Conservation (phyloP, 164 flowering plant species). For the Saururus chinensis region DNA sequence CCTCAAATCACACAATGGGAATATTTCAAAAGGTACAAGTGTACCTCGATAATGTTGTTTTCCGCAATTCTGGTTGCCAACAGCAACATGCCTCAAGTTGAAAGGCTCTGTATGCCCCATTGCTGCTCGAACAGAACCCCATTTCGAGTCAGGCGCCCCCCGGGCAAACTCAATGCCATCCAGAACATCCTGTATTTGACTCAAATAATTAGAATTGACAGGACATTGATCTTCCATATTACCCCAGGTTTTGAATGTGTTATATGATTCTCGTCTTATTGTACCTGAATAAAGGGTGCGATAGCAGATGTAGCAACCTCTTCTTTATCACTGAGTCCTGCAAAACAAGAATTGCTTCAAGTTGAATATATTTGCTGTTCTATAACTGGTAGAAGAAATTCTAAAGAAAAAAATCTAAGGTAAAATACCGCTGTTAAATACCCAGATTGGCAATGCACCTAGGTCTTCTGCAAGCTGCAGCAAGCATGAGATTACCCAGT, state of each 20-base stretch:
- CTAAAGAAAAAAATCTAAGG: background rate
- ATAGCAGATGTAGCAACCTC: constrained; percentile 56
- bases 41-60: constrained; percentile 62
- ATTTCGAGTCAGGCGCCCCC: constrained; percentile 55
- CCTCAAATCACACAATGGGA: background rate
- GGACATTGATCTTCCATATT: background rate
- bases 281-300: constrained; percentile 62
- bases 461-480: constrained; percentile 86
- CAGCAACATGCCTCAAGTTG: constrained; percentile 67
- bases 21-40: background rate
- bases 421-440: constrained; percentile 70
- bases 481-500: background rate
- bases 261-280: background rate
- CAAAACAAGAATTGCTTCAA: constrained; percentile 1
- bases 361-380: background rate
- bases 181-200: constrained; percentile 54
- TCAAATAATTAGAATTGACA: background rate
- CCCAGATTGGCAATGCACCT: constrained; percentile 79
- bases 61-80: constrained; percentile 88
- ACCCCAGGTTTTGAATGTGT: background rate
- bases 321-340: constrained; percentile 83
- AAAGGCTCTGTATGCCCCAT: constrained; percentile 96
- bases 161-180: constrained; percentile 88
- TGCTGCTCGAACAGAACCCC: constrained; percentile 89
- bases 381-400: background rate